Evolutionary conservation across 73 alveolate species (phyloP).

Genomic region (Uronychia setigera): DNA sequence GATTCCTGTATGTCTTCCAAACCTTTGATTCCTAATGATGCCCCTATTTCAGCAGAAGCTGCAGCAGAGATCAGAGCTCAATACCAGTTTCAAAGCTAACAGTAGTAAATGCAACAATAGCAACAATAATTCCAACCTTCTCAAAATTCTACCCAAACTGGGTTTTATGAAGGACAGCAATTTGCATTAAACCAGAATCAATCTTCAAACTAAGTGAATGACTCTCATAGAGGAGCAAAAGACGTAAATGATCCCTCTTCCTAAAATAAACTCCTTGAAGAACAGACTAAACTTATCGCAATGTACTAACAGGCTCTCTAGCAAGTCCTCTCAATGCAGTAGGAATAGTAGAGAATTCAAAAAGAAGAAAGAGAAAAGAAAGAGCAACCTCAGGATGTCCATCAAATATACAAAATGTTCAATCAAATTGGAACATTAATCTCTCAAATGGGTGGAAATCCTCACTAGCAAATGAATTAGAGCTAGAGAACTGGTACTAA

Average conservation of each 20-base stretch:
- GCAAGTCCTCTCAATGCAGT: neutral
- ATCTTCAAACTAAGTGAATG: too few relatives aligned
- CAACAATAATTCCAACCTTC: too few relatives aligned
- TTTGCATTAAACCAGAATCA: too few relatives aligned
- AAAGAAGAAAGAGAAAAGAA: neutral
- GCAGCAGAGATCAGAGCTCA: slow-evolving; percentile 1
- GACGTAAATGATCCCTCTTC: too few relatives aligned
- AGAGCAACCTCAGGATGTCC: neutral
- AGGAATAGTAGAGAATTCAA: neutral
- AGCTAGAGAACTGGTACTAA: neutral
- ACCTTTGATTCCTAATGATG: neutral
- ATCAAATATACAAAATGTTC: neutral
- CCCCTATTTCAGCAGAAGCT: neutral
- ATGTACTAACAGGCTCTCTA: neutral
- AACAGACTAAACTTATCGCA: neutral
- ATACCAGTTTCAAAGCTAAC: too few relatives aligned
- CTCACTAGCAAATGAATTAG: neutral
- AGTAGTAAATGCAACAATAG: too few relatives aligned
- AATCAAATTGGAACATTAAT: neutral
- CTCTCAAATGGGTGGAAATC: neutral
- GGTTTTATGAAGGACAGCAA: too few relatives aligned
- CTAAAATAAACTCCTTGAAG: neutral
- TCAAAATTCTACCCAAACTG: too few relatives aligned
- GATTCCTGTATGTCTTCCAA: neutral
- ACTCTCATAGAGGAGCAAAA: too few relatives aligned